These are phyloP conservation scores for Talaromyces atroroseus DNA, from an alignment of 2,329 filamentous ascomycete genomes.

Conservation along the genomic window DNA sequence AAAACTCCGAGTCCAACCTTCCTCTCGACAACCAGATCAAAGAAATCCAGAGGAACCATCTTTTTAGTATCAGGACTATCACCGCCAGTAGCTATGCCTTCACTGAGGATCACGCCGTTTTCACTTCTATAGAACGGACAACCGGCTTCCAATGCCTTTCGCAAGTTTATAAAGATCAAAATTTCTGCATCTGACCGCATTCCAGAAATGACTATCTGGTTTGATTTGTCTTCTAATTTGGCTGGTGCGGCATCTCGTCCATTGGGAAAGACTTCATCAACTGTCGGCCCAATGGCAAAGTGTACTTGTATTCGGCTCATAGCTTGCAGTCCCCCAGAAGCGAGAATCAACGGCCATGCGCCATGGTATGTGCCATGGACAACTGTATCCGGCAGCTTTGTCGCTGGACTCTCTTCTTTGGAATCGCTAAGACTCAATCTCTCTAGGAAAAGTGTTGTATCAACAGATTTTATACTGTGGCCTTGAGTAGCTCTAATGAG, in stretches of 20 bases:
- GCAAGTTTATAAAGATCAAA: slow-evolving; percentile 70
- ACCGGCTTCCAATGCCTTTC: slow-evolving; percentile 55
- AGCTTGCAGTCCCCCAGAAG: slow-evolving; percentile 67
- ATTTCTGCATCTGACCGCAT: slow-evolving; percentile 75
- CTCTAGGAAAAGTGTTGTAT: slow-evolving; percentile 64
- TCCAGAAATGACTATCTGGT: slow-evolving; percentile 61
- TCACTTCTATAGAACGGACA: slow-evolving; percentile 73
- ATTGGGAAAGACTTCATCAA: slow-evolving; percentile 29
- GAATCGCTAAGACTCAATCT: slow-evolving; percentile 52
- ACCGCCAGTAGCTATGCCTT: slow-evolving; percentile 36
- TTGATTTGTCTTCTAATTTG: slow-evolving; percentile 20
- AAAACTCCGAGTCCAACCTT: slow-evolving; percentile 65
- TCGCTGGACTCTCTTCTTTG: slow-evolving; percentile 3
- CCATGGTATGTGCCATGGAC: slow-evolving; percentile 87
- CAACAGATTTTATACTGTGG: slow-evolving; percentile 70
- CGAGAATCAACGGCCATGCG: slow-evolving; percentile 69
- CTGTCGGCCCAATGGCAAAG: slow-evolving; percentile 69
- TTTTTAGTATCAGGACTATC: slow-evolving; percentile 52
- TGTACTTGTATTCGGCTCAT: slow-evolving; percentile 90
- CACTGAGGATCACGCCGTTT: slow-evolving; percentile 66
- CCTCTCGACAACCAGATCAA: slow-evolving; percentile 69
- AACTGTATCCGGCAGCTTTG: slow-evolving; percentile 56
- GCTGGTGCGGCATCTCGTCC: slow-evolving; percentile 14
- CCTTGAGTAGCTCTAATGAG: slow-evolving; percentile 95
- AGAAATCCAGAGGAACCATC: slow-evolving; percentile 61